Evolutionary conservation across 208 protist genomes (phyloP).

Genomic region (Trypanosoma melophagium): DNA sequence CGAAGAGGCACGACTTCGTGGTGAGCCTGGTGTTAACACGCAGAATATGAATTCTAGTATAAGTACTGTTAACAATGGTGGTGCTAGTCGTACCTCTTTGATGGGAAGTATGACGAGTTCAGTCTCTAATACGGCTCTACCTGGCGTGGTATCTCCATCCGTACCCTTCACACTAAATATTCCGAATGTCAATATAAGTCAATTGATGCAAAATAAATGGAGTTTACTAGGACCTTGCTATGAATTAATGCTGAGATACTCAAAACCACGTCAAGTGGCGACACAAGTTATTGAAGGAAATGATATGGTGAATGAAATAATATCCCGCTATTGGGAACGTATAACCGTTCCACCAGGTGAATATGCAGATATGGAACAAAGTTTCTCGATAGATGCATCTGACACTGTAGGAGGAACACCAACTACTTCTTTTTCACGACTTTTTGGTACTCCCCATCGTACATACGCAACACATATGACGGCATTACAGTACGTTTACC

Average conservation of each 20-base stretch:
- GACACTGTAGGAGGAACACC: no score
- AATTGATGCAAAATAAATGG: conserved; percentile 49
- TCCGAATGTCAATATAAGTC: conserved; percentile 10
- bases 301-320: conserved; percentile 65
- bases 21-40: background rate
- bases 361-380: background rate
- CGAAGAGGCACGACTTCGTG: conserved; percentile 10
- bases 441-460: background rate
- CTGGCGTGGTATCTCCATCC: background rate
- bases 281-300: conserved; percentile 38
- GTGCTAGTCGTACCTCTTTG: background rate
- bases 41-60: no score
- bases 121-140: background rate
- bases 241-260: conserved; percentile 53
- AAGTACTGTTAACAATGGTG: background rate
- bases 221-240: conserved; percentile 63
- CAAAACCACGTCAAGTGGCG: conserved; percentile 27
- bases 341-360: conserved; percentile 56
- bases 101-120: background rate
- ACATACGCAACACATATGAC: conserved; percentile 59
- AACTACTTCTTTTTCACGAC: no score
- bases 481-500: conserved; percentile 81
- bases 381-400: background rate
- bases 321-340: conserved; percentile 80
- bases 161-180: background rate